These are phyloP conservation scores for Penicillium brasilianum DNA, from an alignment of 2,329 filamentous ascomycete species.

Conservation along the genomic window DNA sequence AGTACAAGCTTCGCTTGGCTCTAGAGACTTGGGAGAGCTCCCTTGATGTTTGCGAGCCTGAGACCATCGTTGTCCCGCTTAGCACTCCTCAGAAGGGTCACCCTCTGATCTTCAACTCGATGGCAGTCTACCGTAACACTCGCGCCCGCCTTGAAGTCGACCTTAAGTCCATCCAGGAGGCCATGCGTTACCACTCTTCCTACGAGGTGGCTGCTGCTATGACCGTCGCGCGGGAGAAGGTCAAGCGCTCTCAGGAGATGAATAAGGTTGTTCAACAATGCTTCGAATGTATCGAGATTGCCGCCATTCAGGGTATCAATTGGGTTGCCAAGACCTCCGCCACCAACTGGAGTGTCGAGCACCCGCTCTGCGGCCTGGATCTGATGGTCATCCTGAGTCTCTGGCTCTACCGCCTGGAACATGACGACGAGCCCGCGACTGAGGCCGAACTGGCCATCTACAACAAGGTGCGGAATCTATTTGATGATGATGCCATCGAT, in stretches of 20 bases:
- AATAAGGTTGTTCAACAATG: slow-evolving; percentile 98
- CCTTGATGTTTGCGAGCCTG: slow-evolving; percentile 88
- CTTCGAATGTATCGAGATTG: slow-evolving; percentile 96
- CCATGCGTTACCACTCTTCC: slow-evolving; percentile 92
- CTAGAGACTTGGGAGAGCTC: slow-evolving; percentile 99
- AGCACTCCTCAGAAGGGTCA: slow-evolving; percentile 96
- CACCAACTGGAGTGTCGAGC: slow-evolving; percentile 98
- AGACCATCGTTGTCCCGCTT: slow-evolving; percentile 83
- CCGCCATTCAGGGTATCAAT: slow-evolving; percentile 89
- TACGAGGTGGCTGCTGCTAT: slow-evolving; percentile 97
- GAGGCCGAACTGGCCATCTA: slow-evolving; percentile 51
- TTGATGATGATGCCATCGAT: slow-evolving; percentile 88
- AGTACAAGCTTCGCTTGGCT: slow-evolving; percentile 95
- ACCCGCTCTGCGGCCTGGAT: slow-evolving; percentile 94
- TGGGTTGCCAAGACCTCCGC: slow-evolving; percentile 98
- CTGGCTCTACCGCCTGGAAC: slow-evolving; percentile 99
- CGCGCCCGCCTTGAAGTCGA: slow-evolving; percentile 92
- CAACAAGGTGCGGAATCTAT: slow-evolving; percentile 77
- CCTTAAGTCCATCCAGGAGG: slow-evolving; percentile 93
- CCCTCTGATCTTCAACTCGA: slow-evolving; percentile 95
- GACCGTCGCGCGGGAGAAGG: slow-evolving; percentile 90
- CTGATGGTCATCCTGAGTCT: slow-evolving; percentile 96
- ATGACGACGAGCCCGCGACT: slow-evolving; percentile 81
- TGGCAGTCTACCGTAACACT: slow-evolving; percentile 95
- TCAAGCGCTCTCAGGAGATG: slow-evolving; percentile 96